Percentiles rank a stretch among this genome's conserved stretches.
These are phyloP conservation scores for Tuber aestivum DNA, from an alignment of 495 filamentous ascomycete species.

Conservation along the genomic window DNA sequence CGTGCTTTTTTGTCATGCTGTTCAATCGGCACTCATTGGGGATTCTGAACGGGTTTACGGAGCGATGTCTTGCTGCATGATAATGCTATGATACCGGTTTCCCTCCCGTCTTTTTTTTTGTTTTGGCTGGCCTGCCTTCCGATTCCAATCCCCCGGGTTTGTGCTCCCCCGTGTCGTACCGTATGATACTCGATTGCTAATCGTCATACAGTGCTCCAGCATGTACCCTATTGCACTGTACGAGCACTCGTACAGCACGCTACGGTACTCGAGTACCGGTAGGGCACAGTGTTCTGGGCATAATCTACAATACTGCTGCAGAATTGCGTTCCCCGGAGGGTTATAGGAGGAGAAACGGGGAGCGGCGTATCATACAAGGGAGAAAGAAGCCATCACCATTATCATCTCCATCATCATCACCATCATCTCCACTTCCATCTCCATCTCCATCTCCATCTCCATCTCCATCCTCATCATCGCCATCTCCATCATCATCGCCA, in stretches of 20 bases:
- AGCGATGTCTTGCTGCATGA: not conserved
- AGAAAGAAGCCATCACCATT: not conserved
- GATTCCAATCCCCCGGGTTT: not conserved
- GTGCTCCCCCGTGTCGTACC: not conserved
- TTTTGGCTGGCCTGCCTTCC: not conserved
- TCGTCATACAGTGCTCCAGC: not conserved
- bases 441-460: not conserved
- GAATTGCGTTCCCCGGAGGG: not conserved
- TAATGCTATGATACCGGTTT: not conserved
- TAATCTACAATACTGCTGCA: not conserved
- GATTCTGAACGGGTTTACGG: not conserved
- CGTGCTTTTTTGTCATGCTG: not conserved
- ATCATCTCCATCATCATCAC: not conserved
- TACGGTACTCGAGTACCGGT: too few relatives aligned
- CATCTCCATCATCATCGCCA: not conserved
- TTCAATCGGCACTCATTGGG: not conserved
- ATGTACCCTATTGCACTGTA: too few relatives aligned
- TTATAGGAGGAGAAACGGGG: not conserved
- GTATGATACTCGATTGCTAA: not conserved
- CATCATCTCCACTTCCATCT: not conserved
- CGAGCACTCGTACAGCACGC: too few relatives aligned
- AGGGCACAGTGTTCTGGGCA: not conserved
- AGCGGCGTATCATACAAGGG: not conserved
- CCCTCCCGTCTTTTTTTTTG: not conserved
- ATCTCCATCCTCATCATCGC: not conserved